Percentiles rank a stretch among this genome's conserved stretches.
These are phyloP conservation scores for Heliocybe sulcata DNA, from an alignment of 1,284 basidiomycete genomes.

Conservation along the genomic window DNA sequence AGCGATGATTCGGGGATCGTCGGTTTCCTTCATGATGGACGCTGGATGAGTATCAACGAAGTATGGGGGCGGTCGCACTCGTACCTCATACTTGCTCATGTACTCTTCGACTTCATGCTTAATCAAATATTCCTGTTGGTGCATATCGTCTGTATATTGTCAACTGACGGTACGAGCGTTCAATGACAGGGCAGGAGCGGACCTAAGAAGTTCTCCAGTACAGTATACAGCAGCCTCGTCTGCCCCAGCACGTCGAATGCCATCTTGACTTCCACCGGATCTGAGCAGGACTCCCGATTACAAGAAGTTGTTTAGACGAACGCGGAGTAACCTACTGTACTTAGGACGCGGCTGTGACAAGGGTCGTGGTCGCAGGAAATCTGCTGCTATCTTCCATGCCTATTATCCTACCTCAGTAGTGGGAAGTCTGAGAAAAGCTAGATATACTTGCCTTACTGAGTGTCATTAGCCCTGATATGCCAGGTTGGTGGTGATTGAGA, in stretches of 20 bases:
- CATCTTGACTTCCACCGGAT: constrained; percentile 26
- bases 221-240: constrained; percentile 47
- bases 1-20: constrained; percentile 40
- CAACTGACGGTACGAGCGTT: constrained; percentile 5
- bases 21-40: constrained; percentile 29
- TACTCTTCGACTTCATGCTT: constrained; percentile 48
- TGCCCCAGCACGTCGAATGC: constrained; percentile 52
- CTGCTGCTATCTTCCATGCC: constrained; percentile 58
- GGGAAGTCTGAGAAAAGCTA: too few relatives aligned
- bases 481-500: constrained; percentile 53
- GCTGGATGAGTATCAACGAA: constrained; percentile 1
- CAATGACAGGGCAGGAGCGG: constrained; percentile 14
- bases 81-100: constrained; percentile 57
- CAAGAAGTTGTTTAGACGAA: too few relatives aligned
- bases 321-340: constrained; percentile 9
- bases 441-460: constrained; percentile 60
- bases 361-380: constrained; percentile 51
- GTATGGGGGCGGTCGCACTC: constrained; percentile 4
- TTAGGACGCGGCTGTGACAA: constrained; percentile 22
- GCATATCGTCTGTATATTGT: constrained; percentile 48
- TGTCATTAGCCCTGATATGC: constrained; percentile 56
- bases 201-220: constrained; percentile 67
- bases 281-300: too few relatives aligned
- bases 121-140: constrained; percentile 50
- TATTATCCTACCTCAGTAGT: too few relatives aligned